Conservation (phyloP, 106 monocot genomes). For the Acorus calamus region DNA sequence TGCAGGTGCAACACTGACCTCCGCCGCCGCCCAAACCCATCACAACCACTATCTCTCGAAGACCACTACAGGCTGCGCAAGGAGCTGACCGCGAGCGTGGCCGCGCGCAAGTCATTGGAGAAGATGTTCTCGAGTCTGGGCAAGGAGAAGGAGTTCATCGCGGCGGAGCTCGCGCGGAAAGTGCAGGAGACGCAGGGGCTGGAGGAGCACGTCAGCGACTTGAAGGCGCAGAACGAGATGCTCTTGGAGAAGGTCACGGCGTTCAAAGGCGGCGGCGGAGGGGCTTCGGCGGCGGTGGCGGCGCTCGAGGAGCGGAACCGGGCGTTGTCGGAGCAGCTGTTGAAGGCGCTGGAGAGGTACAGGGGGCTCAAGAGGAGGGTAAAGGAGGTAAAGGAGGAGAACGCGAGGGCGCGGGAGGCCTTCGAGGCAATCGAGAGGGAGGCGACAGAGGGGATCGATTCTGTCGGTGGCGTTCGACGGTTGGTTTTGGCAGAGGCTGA, state of each 20-base stretch:
- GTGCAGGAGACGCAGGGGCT: slow-evolving; percentile 17
- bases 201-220: slow-evolving; percentile 37
- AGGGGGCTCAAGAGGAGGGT: slow-evolving; percentile 27
- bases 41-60: slow-evolving; percentile 8
- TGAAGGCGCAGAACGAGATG: slow-evolving; percentile 39
- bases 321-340: slow-evolving; percentile 41
- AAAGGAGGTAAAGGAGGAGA: slow-evolving; percentile 39
- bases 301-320: slow-evolving; percentile 31
- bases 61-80: slow-evolving; percentile 35
- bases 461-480: background rate
- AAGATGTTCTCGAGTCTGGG: slow-evolving; percentile 45
- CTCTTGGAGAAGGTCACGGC: slow-evolving; percentile 31
- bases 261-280: background rate
- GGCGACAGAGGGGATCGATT: slow-evolving; percentile 8
- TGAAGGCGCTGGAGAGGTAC: slow-evolving; percentile 37
- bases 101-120: slow-evolving; percentile 45
- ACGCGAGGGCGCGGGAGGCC: slow-evolving; percentile 2
- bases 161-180: slow-evolving; percentile 31
- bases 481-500: background rate
- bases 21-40: slow-evolving; percentile 4
- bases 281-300: background rate
- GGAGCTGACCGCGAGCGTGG: slow-evolving; percentile 28
- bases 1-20: slow-evolving; percentile 54
- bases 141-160: slow-evolving; percentile 56
- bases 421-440: slow-evolving; percentile 14